Evolutionary conservation across 306 rosid genomes (phyloP).

Genomic region (Datisca glomerata): DNA sequence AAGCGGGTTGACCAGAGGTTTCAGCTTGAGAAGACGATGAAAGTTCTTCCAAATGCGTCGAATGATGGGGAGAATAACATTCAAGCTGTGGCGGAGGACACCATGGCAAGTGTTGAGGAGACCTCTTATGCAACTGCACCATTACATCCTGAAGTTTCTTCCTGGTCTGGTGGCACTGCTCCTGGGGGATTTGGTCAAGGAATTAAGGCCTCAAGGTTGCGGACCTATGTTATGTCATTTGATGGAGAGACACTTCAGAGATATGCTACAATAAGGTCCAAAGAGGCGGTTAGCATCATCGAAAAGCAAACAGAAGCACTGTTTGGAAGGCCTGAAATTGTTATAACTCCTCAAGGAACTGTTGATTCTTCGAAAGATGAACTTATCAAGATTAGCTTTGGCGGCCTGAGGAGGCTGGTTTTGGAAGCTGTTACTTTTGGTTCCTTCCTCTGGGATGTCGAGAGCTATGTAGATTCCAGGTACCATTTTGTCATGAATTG

Average conservation of each 20-base stretch:
- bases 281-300: constrained; percentile 69
- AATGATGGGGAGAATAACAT: constrained; percentile 27
- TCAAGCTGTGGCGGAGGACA: not conserved
- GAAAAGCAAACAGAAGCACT: constrained; percentile 91
- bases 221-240: constrained; percentile 77
- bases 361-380: constrained; percentile 60
- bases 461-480: constrained; percentile 81
- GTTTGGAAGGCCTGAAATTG: constrained; percentile 77
- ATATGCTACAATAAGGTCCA: constrained; percentile 80
- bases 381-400: constrained; percentile 64
- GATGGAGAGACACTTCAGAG: constrained; percentile 85
- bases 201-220: constrained; percentile 44
- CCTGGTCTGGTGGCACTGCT: constrained; percentile 31
- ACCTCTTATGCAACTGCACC: constrained; percentile 18
- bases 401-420: constrained; percentile 69
- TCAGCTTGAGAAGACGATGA: constrained; percentile 92
- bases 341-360: constrained; percentile 46
- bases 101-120: constrained; percentile 6
- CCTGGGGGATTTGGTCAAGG: constrained; percentile 29
- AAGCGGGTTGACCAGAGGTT: constrained; percentile 86
- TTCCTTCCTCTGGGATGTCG: constrained; percentile 91
- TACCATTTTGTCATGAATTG: constrained; percentile 70
- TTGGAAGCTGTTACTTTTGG: constrained; percentile 89
- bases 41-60: constrained; percentile 40
- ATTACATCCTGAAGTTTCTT: constrained; percentile 55